A percentile compares a stretch with the other conserved stretches of the same genome.
Conservation (phyloP, 345 rosid species). For the Rhizophora apiculata region DNA sequence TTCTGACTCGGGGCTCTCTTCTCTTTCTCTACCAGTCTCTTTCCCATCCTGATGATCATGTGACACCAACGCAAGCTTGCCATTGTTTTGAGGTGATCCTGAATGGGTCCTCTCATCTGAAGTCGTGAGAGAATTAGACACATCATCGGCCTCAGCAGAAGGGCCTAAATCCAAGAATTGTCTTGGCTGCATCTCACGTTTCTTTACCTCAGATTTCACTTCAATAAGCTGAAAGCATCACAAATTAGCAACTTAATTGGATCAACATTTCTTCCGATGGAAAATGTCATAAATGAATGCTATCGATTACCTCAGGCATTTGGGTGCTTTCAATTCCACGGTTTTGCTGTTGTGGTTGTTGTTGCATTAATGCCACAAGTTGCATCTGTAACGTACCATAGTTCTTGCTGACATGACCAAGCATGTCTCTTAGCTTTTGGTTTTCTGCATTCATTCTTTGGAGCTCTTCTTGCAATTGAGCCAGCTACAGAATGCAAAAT, state of each 20-base stretch:
- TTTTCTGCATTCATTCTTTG: slow-evolving; percentile 69
- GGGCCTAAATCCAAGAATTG: slow-evolving; percentile 68
- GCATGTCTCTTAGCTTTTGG: slow-evolving; percentile 68
- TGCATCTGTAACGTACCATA: slow-evolving; percentile 68
- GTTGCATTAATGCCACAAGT: slow-evolving; percentile 58
- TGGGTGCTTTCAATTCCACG: slow-evolving; percentile 25
- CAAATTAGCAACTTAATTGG: not conserved
- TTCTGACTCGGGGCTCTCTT: slow-evolving; percentile 68
- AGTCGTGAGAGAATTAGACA: slow-evolving; percentile 44
- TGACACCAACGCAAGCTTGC: slow-evolving; percentile 29
- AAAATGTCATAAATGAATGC: not conserved
- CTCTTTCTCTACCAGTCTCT: slow-evolving; percentile 55
- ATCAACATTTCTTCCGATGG: not conserved
- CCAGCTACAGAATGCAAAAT: slow-evolving; percentile 33
- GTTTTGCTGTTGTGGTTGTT: slow-evolving; percentile 32
- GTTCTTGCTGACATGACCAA: slow-evolving; percentile 62
- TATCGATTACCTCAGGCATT: slow-evolving; percentile 35
- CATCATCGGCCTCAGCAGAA: slow-evolving; percentile 35
- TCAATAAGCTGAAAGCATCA: slow-evolving; percentile 36
- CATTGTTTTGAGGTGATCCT: slow-evolving; percentile 35
- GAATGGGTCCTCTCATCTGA: slow-evolving; percentile 81
- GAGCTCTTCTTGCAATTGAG: slow-evolving; percentile 60
- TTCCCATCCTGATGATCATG: slow-evolving; percentile 42
- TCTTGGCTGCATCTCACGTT: slow-evolving; percentile 47
- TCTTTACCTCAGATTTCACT: slow-evolving; percentile 38